Evolutionary conservation across 768 basidiomycete genomes (phyloP).

Genomic region (Phylloporus rhodoxanthus): DNA sequence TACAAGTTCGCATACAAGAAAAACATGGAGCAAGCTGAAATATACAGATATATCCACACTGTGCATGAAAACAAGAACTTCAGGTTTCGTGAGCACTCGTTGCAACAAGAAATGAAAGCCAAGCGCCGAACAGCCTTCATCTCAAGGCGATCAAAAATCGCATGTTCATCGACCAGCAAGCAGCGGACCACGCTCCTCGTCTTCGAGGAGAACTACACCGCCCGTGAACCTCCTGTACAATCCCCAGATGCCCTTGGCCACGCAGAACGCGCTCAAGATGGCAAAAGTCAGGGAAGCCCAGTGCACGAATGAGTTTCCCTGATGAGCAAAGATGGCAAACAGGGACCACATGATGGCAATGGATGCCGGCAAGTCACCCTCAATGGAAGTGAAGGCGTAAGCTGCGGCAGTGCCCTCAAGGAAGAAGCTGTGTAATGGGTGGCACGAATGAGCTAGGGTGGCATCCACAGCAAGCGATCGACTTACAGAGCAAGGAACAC

Average conservation of each 20-base stretch:
- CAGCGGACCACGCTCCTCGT: constrained; percentile 87
- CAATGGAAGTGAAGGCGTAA: constrained; percentile 85
- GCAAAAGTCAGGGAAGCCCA: constrained; percentile 85
- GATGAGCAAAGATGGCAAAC: constrained; percentile 84
- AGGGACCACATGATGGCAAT: constrained; percentile 91
- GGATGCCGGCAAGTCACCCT: constrained; percentile 90
- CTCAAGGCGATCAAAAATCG: background rate
- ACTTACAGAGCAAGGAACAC: constrained; percentile 85
- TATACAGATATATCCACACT: constrained; percentile 3
- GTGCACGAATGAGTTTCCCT: constrained; percentile 70
- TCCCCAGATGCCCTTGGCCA: constrained; percentile 69
- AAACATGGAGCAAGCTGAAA: background rate
- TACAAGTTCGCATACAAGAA: constrained; percentile 5
- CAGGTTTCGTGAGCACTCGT: background rate
- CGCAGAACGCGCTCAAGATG: constrained; percentile 78
- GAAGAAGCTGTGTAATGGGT: constrained; percentile 58
- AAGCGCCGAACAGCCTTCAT: background rate
- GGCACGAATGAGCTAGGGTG: constrained; percentile 4
- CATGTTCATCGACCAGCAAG: constrained; percentile 35
- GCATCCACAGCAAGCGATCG: background rate
- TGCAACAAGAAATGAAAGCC: background rate
- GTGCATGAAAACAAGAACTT: background rate
- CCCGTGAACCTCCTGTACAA: constrained; percentile 41
- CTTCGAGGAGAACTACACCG: constrained; percentile 58
- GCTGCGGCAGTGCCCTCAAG: constrained; percentile 88